Conservation (phyloP, 2,329 filamentous ascomycete species). For the Alternaria panax region DNA sequence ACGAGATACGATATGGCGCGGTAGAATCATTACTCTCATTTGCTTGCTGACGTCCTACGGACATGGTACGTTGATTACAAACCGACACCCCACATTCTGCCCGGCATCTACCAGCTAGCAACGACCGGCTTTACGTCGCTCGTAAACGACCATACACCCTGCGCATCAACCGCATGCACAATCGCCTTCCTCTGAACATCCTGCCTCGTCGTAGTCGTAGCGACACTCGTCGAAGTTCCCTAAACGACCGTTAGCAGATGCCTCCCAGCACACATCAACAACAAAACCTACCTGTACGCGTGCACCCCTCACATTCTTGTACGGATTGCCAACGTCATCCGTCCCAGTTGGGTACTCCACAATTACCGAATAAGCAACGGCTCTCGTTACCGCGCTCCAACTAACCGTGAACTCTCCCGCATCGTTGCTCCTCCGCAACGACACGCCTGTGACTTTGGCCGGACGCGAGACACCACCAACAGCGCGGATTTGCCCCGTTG, state of each 20-base stretch:
- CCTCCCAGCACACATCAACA: not conserved
- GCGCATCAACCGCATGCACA: conserved; percentile 12
- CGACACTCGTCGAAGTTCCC: not conserved
- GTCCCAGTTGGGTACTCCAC: conserved; percentile 16
- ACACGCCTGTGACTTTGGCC: conserved; percentile 4
- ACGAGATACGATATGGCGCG: no score
- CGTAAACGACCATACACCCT: conserved; percentile 17
- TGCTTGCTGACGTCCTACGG: no score
- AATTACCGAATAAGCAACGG: conserved; percentile 16
- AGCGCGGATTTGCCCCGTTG: conserved; percentile 3
- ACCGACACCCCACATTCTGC: not conserved
- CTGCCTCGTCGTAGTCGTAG: conserved; percentile 3
- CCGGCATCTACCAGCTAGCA: conserved; percentile 4
- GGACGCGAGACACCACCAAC: not conserved
- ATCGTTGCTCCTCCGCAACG: conserved; percentile 6
- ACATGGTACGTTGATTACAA: no score
- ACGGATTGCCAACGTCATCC: conserved; percentile 13
- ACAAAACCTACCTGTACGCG: conserved; percentile 7
- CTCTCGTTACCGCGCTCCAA: conserved; percentile 10
- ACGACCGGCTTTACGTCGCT: conserved; percentile 5
- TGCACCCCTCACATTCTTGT: conserved; percentile 13
- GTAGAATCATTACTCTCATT: no score
- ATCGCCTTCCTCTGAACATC: conserved; percentile 10
- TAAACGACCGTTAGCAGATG: not conserved
- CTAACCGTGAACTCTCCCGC: conserved; percentile 10